Evolutionary conservation across 495 filamentous ascomycete species (phyloP), one percentile per base, ranked within the genome.

Genomic region (Aspergillus coremiiformis): DNA sequence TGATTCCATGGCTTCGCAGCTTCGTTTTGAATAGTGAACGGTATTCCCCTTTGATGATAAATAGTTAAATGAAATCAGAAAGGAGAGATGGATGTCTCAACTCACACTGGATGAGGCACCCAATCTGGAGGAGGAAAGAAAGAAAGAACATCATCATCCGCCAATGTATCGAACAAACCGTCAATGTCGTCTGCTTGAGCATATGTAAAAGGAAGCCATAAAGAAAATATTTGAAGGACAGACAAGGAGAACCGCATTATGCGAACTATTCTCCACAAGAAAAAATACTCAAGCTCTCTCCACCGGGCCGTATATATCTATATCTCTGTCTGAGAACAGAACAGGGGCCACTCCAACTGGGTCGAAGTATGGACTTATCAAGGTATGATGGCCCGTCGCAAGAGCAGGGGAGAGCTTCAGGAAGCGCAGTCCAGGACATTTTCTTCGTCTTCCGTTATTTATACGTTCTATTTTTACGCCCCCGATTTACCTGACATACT

Each of bases 31-130:
- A 58, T 47, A 0, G 55, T 35, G 39, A 56, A 65, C 17, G 59
- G 62, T 20, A 62, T 60, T 2, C 57, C 59, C 29, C 57, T 65
- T 44, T 26, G 29, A 17, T 32, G 1, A 44, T 57, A 5, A 57
- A 27, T 5, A 11, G 7, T 33, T 33, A 1, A 32, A 29, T 9
- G 17, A 47, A 7, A 3, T 9, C 20, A 41, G n/a, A 19, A 41
- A 15, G 8, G 20, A 8, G 24, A 30, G 17, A 27, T 10, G n/a
- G 6, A 15, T n/a, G n/a, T n/a, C 12, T 19, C 9, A 17, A 49
- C 55, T 49, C 32, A 57, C 55, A 24, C 39, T n/a, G 51, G 33
- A 39, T 47, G 51, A 42, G 55, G 55, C 35, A 29, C 26, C 35
- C 50, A 58, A 9, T 50, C 26, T 10, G 49, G 30, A 3, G 44